Conservation (phyloP, 176 grass and related monocot species). For the Rhynchospora tenuis region DNA sequence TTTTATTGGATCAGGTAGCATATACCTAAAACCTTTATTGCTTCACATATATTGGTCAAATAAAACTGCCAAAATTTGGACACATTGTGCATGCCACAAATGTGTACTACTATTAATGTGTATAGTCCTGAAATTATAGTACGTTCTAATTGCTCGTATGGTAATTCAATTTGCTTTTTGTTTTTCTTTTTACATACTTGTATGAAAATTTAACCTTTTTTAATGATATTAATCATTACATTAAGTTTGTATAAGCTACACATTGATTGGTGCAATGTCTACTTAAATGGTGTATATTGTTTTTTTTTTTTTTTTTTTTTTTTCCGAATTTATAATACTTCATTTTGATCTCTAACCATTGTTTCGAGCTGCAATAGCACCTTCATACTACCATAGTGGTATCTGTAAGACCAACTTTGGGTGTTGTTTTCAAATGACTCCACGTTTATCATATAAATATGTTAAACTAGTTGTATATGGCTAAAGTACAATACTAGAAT, state of each 20-base stretch:
- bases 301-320: not conserved
- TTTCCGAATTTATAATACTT: not conserved
- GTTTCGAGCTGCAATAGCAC: slow-evolving; percentile 8
- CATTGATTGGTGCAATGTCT: not conserved
- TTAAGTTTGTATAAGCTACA: not conserved
- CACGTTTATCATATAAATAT: not conserved
- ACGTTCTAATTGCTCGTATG: not conserved
- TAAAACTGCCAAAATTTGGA: not conserved
- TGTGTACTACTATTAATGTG: slow-evolving; percentile 13
- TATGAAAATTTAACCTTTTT: not conserved
- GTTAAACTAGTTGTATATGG: not conserved
- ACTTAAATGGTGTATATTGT: not conserved
- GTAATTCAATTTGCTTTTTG: not conserved
- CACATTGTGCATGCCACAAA: not conserved
- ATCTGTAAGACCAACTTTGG: not conserved
- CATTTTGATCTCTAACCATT: not conserved
- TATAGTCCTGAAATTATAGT: not conserved
- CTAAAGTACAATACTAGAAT: not conserved
- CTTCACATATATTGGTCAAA: slow-evolving; percentile 1
- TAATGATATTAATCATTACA: not conserved
- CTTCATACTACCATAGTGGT: not conserved
- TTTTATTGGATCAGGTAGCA: slow-evolving; percentile 77
- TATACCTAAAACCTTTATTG: not conserved
- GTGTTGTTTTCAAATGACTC: not conserved
- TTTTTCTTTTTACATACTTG: not conserved